Evolutionary conservation across 768 basidiomycete genomes (phyloP).

Genomic region (Collybia mongolica): DNA sequence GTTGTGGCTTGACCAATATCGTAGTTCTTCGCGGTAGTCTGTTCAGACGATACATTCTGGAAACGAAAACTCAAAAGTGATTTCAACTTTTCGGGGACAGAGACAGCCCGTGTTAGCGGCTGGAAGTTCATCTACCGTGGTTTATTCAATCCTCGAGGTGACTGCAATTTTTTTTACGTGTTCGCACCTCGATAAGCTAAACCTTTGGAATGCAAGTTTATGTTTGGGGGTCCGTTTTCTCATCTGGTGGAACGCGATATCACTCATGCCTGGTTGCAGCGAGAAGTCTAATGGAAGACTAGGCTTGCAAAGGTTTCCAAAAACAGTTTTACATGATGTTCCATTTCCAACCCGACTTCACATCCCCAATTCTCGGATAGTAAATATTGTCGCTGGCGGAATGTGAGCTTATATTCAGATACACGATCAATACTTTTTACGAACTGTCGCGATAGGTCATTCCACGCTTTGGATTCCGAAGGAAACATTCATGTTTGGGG

Average conservation of each 20-base stretch:
- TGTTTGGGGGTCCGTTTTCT: constrained; percentile 45
- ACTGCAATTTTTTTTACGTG: constrained; percentile 10
- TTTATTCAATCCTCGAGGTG: constrained; percentile 69
- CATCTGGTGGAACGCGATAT: constrained; percentile 3
- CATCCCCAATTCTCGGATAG: constrained; percentile 62
- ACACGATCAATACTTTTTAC: constrained; percentile 1
- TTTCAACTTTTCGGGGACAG: constrained; percentile 74
- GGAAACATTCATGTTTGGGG: constrained; percentile 85
- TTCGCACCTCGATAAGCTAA: background rate
- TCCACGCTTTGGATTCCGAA: constrained; percentile 78
- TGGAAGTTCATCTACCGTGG: constrained; percentile 82
- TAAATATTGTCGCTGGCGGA: constrained; percentile 76
- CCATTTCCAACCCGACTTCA: constrained; percentile 66
- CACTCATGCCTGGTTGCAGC: constrained; percentile 31
- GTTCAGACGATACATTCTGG: constrained; percentile 80
- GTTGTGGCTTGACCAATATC: background rate
- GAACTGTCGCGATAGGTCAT: constrained; percentile 57
- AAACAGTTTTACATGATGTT: constrained; percentile 33
- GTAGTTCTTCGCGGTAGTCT: constrained; percentile 56
- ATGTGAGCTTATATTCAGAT: constrained; percentile 50
- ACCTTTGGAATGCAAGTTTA: constrained; percentile 32
- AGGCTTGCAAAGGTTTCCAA: constrained; percentile 43
- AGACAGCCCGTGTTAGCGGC: constrained; percentile 72
- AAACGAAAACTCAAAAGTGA: constrained; percentile 64
- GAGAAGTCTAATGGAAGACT: constrained; percentile 62